A percentile compares a stretch with the other conserved stretches of the same genome.
These are phyloP conservation scores for Suillus americanus DNA, from an alignment of 768 basidiomycete species.

Conservation along the genomic window DNA sequence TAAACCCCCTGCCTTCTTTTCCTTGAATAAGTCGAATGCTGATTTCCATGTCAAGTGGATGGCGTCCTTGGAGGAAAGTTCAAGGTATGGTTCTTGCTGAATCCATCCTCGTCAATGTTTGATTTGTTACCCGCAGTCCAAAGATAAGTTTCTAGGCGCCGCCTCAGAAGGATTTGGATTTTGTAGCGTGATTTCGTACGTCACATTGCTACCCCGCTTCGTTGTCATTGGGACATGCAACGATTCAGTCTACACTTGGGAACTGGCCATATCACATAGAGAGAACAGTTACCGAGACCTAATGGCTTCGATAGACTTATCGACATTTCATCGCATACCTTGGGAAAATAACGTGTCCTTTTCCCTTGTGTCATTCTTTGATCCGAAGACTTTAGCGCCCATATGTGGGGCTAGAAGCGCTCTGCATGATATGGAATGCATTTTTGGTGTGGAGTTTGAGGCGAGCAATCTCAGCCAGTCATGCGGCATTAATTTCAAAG, in stretches of 20 bases:
- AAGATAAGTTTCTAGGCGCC: conserved; percentile 85
- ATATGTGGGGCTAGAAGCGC: conserved; percentile 83
- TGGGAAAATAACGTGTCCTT: conserved; percentile 93
- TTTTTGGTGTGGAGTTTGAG: conserved; percentile 94
- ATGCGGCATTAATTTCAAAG: conserved; percentile 80
- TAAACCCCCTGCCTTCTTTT: conserved; percentile 30
- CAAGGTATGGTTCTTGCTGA: conserved; percentile 51
- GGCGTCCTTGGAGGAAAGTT: conserved; percentile 94
- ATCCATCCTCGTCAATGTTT: conserved; percentile 2
- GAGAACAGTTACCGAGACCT: conserved; percentile 92
- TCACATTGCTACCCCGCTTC: conserved; percentile 11
- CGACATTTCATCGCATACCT: conserved; percentile 84
- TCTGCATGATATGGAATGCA: conserved; percentile 63
- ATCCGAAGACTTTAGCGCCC: conserved; percentile 80
- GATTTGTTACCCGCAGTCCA: conserved; percentile 56
- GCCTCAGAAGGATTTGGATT: conserved; percentile 87
- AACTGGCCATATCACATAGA: conserved; percentile 88
- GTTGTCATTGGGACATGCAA: conserved; percentile 81
- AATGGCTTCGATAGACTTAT: conserved; percentile 81
- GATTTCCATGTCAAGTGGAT: conserved; percentile 58
- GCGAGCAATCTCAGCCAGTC: conserved; percentile 39
- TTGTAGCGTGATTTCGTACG: conserved; percentile 90
- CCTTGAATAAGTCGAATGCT: conserved; percentile 9
- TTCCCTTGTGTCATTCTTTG: conserved; percentile 88
- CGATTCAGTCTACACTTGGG: conserved; percentile 79